These are phyloP conservation scores for Caryopteris hybrid DNA, from an alignment of 305 asterid species.

Conservation along the genomic window DNA sequence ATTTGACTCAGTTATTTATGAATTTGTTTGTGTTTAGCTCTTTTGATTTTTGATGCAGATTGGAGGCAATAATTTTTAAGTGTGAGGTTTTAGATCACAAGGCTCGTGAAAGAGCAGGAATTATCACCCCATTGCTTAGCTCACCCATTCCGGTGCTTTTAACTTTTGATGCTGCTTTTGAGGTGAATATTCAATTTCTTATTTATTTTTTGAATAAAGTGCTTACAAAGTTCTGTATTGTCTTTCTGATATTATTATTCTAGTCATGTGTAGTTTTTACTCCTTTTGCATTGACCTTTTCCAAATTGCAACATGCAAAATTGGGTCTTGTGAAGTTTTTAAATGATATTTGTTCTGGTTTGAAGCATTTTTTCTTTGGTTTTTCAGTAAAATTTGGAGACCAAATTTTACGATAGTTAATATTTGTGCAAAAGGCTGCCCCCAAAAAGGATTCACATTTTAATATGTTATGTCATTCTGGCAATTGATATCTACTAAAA, in stretches of 20 bases:
- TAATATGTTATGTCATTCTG: no score
- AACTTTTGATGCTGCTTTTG: conserved; percentile 92
- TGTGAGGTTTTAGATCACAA: conserved; percentile 94
- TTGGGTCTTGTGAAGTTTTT: background rate
- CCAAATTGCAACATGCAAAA: background rate
- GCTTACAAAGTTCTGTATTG: background rate
- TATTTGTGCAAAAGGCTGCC: background rate
- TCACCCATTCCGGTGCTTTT: conserved; percentile 84
- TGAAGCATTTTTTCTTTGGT: background rate
- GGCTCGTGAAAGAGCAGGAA: conserved; percentile 99
- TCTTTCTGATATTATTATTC: background rate
- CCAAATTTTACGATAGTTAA: no score
- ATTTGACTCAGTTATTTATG: background rate
- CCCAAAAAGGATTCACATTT: no score
- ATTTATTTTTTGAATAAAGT: conserved; percentile 39
- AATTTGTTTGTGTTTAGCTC: conserved; percentile 26
- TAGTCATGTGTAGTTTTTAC: background rate
- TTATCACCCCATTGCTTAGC: conserved; percentile 74
- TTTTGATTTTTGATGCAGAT: conserved; percentile 49
- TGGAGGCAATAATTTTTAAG: conserved; percentile 77
- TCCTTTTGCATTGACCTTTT: background rate
- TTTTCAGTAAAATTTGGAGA: background rate
- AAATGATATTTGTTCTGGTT: background rate
- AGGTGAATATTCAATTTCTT: conserved; percentile 53
- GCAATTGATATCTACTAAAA: no score